Base-by-base conservation (phyloP, 768 basidiomycete genomes). In the Dentipellis fragilis region DNA sequence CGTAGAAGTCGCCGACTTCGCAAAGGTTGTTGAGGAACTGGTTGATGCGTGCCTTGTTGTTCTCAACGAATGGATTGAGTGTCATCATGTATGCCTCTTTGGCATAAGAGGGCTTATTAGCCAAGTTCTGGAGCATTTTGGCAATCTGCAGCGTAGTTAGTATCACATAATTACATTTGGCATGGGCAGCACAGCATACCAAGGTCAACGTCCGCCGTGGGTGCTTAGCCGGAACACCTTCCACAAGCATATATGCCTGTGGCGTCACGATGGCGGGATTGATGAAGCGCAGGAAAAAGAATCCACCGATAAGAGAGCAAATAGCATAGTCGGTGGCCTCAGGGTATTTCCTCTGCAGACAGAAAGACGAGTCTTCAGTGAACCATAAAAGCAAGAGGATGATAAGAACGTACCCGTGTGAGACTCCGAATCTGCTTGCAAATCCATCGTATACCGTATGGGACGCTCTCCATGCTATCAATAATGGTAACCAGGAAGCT, bases 201-300 rank as follows among this genome's bases (percentile, higher is more conserved):
- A 99, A 76, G 10, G 96, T 99, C 66, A 99, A 75, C 10, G 96
- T 99, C 65, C 96, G 83, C 51, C 96, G 79, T 23, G 96, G 96
- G 68, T 98, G 95, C 69, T 97, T 98, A 10, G 96, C 95, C 1
- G 96, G 96, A 12, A 95, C 90, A 51, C 89, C 91, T 67, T 98
- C 94, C 29, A 99, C 96, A 50, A 99, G 81, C 96, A 99, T 99
- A 69, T 98, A 99, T 34, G 96, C 96, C 68, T 99, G 96, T 0
- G 96, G 96, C 0, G 96, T 99, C 58, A 99, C 96, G 55, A 99
- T 92, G 2, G 96, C 96, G 2, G 96, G 96, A 65, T 99, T 99
- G 74, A 99, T 98, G 74, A 99, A 99, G 17, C 96, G 89, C 58
- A 99, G 84, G 80, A 99, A 99, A 81, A 99, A 99, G 75, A 99